Conservation (phyloP, 306 rosid species). For the Gillenia trifoliata region DNA sequence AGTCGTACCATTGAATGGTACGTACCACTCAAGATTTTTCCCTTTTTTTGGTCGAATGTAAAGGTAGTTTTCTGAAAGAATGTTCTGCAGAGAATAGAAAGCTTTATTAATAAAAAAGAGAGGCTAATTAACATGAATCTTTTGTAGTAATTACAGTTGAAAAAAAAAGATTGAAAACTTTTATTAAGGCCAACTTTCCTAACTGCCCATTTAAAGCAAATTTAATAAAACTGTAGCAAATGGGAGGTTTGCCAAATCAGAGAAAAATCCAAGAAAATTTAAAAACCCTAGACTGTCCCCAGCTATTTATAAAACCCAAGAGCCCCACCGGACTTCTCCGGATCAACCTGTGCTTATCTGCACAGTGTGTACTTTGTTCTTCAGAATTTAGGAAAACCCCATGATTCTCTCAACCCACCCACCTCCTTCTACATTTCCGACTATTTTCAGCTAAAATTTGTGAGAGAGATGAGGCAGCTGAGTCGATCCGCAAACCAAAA, state of each 20-base stretch:
- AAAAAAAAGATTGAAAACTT: neutral
- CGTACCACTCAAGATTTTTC: no score
- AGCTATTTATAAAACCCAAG: conserved; percentile 60
- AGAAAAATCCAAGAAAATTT: conserved; percentile 50
- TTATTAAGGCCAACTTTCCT: conserved; percentile 25
- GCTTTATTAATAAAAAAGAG: no score
- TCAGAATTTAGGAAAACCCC: conserved; percentile 45
- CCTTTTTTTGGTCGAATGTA: no score
- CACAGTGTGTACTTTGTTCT: conserved; percentile 42
- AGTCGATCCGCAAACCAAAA: conserved; percentile 27
- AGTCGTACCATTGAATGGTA: no score
- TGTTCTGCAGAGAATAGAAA: no score
- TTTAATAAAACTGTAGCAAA: conserved; percentile 40
- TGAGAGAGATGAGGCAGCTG: conserved; percentile 35
- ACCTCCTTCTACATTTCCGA: conserved; percentile 29
- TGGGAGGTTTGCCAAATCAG: conserved; percentile 46
- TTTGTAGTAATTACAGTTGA: conserved; percentile 14
- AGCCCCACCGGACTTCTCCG: conserved; percentile 31
- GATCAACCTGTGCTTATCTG: conserved; percentile 52
- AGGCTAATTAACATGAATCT: neutral
- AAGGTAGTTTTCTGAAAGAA: no score
- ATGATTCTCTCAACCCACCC: conserved; percentile 43
- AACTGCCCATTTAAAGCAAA: conserved; percentile 36
- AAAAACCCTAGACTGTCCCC: conserved; percentile 65
- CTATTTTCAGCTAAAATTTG: conserved; percentile 17